Conservation (phyloP, 2,329 filamentous ascomycete species). For the Zasmidium cellare region DNA sequence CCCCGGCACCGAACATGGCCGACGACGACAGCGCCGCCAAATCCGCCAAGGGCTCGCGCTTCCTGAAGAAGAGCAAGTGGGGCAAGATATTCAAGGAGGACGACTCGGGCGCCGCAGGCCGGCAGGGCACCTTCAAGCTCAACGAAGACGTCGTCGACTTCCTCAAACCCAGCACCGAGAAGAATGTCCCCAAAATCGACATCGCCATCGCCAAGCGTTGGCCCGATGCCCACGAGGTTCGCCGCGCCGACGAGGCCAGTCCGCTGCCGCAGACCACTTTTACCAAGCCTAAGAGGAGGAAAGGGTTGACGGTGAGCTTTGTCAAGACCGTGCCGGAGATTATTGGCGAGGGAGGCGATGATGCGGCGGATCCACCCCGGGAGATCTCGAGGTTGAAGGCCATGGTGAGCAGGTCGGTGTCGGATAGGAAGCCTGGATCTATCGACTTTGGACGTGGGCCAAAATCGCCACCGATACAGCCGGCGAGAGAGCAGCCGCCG, state of each 20-base stretch:
- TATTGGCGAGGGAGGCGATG: constrained; percentile 90
- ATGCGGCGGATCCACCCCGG: constrained; percentile 69
- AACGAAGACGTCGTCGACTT: constrained; percentile 58
- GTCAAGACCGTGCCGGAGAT: constrained; percentile 70
- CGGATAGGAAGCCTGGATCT: constrained; percentile 26
- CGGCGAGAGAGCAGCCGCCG: constrained; percentile 1
- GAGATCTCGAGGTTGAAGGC: constrained; percentile 66
- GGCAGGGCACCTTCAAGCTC: constrained; percentile 28
- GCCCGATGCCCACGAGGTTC: constrained; percentile 50
- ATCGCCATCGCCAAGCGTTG: constrained; percentile 51
- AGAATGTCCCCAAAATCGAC: constrained; percentile 47
- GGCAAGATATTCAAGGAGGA: constrained; percentile 32
- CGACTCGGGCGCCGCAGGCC: constrained; percentile 7
- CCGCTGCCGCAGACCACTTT: constrained; percentile 22
- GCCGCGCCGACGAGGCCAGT: constrained; percentile 19
- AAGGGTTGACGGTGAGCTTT: constrained; percentile 75
- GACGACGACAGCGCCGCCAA: neutral
- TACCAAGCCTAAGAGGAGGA: constrained; percentile 51
- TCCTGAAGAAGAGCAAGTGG: constrained; percentile 35
- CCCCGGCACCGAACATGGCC: neutral
- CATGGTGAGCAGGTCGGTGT: constrained; percentile 27
- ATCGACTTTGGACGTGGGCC: constrained; percentile 7
- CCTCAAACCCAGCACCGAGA: constrained; percentile 54
- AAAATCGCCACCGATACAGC: constrained; percentile 17
- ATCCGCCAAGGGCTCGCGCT: constrained; percentile 20